phyloP scores from a whole-genome alignment of 108 stramenopile species.

The Cyclotella cryptica region DNA sequence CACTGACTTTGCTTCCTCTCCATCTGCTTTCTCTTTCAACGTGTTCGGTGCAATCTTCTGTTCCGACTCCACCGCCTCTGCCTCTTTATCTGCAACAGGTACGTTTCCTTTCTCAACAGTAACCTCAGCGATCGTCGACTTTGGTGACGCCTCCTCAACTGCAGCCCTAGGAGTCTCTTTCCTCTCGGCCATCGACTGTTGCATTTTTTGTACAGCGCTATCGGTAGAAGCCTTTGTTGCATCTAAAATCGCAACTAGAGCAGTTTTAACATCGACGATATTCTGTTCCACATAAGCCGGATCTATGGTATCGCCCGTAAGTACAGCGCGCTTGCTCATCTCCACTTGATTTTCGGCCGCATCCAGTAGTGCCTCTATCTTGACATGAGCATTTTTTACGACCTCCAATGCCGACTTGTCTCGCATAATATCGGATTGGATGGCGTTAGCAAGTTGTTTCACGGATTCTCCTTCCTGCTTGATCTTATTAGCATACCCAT shows the following conservation, averaged over 20 bases:
- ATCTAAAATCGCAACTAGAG: slow-evolving; percentile 3
- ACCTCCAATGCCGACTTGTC: slow-evolving; percentile 2
- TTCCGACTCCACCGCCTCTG: not conserved
- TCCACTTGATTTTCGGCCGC: slow-evolving; percentile 15
- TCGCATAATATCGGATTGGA: not conserved
- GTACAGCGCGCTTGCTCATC: not conserved
- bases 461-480: slow-evolving; percentile 10
- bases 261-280: slow-evolving; percentile 11
- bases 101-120: not conserved
- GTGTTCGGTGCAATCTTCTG: not conserved
- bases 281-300: slow-evolving; percentile 5
- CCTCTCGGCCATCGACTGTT: not conserved
- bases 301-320: not conserved
- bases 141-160: not conserved
- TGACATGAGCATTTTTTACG: not conserved
- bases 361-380: not conserved
- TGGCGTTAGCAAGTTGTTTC: slow-evolving; percentile 3
- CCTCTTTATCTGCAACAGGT: not conserved
- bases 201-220: not conserved
- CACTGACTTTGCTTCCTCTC: not conserved
- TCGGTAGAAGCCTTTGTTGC: slow-evolving; percentile 12
- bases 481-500: not conserved
- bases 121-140: not conserved
- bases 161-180: not conserved
- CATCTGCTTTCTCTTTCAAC: not conserved